Conservation (phyloP, 306 rosid species). For the Casuarina cunninghamiana region DNA sequence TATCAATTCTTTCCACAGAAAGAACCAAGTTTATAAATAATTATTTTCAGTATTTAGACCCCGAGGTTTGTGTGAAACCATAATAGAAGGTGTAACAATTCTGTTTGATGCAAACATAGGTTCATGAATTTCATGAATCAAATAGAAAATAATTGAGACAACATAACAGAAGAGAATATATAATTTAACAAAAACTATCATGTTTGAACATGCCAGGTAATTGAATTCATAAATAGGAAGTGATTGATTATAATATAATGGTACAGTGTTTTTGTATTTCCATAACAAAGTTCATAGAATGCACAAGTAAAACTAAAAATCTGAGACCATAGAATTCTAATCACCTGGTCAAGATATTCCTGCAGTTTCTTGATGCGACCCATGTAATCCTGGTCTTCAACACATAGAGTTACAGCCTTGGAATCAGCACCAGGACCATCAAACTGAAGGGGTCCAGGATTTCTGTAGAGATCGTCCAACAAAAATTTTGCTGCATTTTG, state of each 20-base stretch:
- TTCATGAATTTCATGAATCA: background rate
- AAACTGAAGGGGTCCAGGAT: conserved; percentile 97
- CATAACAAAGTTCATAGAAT: background rate
- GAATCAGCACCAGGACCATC: conserved; percentile 97
- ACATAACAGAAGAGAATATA: background rate
- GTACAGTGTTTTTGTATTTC: background rate
- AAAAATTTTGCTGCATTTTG: conserved; percentile 68
- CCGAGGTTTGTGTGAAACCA: background rate
- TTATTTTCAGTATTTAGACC: background rate
- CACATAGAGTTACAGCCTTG: conserved; percentile 68
- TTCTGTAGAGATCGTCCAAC: conserved; percentile 85
- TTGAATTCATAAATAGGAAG: conserved; percentile 3
- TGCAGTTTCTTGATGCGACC: conserved; percentile 96
- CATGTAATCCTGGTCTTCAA: conserved; percentile 98
- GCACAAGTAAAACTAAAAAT: background rate
- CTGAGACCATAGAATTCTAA: background rate
- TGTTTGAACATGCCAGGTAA: background rate
- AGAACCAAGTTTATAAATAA: background rate
- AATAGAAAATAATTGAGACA: background rate
- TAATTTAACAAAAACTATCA: background rate
- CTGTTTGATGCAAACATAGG: background rate
- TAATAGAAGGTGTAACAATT: background rate
- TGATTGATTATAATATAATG: background rate
- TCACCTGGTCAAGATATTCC: conserved; percentile 86
- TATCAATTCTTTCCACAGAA: background rate